These are phyloP conservation scores for Pleomassaria siparia DNA, from an alignment of 2,329 filamentous ascomycete genomes.

Conservation along the genomic window DNA sequence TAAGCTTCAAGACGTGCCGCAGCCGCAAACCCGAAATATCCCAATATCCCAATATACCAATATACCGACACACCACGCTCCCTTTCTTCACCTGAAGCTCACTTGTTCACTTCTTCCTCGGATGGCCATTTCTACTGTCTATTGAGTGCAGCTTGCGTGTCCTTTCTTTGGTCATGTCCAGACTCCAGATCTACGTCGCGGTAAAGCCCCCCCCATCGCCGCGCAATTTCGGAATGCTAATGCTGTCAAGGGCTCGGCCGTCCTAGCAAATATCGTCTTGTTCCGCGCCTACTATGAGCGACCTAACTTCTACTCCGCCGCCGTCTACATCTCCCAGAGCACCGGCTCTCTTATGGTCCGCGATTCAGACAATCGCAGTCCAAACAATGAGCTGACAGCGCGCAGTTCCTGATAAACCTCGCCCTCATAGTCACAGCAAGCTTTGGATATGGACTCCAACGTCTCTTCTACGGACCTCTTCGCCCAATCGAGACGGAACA, in stretches of 20 bases:
- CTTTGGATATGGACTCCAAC: slow-evolving; percentile 83
- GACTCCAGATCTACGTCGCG: slow-evolving; percentile 38
- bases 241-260: slow-evolving; percentile 63
- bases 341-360: slow-evolving; percentile 90
- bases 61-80: no score
- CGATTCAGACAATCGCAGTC: slow-evolving; percentile 10
- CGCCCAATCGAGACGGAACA: slow-evolving; percentile 96
- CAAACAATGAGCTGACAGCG: slow-evolving; percentile 10
- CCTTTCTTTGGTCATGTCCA: slow-evolving; percentile 26
- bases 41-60: no score
- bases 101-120: slow-evolving; percentile 8
- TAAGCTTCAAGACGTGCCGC: no score
- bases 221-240: slow-evolving; percentile 8
- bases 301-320: slow-evolving; percentile 97
- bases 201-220: slow-evolving; percentile 17
- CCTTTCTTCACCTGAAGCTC: slow-evolving; percentile 14
- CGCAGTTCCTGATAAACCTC: slow-evolving; percentile 85
- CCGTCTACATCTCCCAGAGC: slow-evolving; percentile 94
- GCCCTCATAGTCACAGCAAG: slow-evolving; percentile 78
- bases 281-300: slow-evolving; percentile 91
- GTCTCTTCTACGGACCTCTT: slow-evolving; percentile 84
- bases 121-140: slow-evolving; percentile 16
- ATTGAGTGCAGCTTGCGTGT: background rate
- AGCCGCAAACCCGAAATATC: no score
- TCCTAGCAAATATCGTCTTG: slow-evolving; percentile 80